Percentiles rank a stretch among this genome's conserved stretches.
Evolutionary conservation across 805 yeast genomes (phyloP).

Genomic region (Candida tammaniensis): DNA sequence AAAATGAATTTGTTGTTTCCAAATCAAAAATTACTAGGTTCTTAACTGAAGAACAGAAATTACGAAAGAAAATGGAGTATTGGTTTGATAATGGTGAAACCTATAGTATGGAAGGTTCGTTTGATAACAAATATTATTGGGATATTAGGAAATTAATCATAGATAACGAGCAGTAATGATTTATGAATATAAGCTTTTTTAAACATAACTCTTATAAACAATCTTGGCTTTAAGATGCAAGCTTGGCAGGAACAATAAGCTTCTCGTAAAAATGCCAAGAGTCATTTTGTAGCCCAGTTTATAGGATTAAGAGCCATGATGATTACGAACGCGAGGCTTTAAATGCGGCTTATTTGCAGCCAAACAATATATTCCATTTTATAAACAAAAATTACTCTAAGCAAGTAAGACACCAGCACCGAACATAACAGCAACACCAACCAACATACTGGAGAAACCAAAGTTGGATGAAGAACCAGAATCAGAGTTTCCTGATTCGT

Average conservation of each 20-base stretch:
- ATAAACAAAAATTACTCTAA: constrained; percentile 8
- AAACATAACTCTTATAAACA: too few species aligned
- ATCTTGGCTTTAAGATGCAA: too few species aligned
- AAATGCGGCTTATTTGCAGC: constrained; percentile 4
- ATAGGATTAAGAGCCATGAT: background rate
- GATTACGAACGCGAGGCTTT: background rate
- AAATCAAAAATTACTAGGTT: constrained; percentile 29
- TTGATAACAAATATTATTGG: constrained; percentile 34
- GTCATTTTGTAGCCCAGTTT: too few species aligned
- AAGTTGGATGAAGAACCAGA: constrained; percentile 9
- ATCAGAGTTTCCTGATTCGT: constrained; percentile 18
- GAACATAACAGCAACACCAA: constrained; percentile 11
- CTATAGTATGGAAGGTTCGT: constrained; percentile 18
- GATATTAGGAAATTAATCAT: constrained; percentile 43
- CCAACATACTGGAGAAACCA: constrained; percentile 11
- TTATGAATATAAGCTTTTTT: background rate
- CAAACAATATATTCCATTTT: constrained; percentile 1
- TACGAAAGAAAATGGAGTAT: constrained; percentile 30
- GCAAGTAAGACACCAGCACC: constrained; percentile 14
- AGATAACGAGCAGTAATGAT: constrained; percentile 19
- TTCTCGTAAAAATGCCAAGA: too few species aligned
- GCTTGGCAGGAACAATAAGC: too few species aligned
- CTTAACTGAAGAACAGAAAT: constrained; percentile 34
- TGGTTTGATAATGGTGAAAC: constrained; percentile 35
- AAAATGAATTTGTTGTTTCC: constrained; percentile 26